Evolutionary conservation across 495 filamentous ascomycete genomes (phyloP), one percentile per base, ranked within the genome.

Genomic region (Aspergillus diversus): DNA sequence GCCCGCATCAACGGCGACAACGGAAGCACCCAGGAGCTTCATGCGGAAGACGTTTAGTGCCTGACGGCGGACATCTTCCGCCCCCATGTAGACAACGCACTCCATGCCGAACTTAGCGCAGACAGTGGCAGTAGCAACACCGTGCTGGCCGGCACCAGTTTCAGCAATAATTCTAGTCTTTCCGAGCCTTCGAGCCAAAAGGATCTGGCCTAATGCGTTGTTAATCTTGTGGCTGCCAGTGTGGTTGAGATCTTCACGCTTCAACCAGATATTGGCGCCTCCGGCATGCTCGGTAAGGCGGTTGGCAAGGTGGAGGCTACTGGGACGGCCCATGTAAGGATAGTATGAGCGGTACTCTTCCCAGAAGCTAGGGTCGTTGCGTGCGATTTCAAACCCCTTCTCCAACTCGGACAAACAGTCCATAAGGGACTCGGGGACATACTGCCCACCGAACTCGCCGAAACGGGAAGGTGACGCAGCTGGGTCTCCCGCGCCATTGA

Each of bases 381-480:
- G 87, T 47, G 92, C 91, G 50, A 87, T 76, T 63, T 96, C 86
- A 80, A 99, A 99, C n/a, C 94, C 95, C 9, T 82, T 80, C 73
- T 98, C 93, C 13, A 99, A 86, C 77, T 99, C 88, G 0, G 87
- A 86, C 65, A 99, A 80, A 71, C 95, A 98, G 77, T 97, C 93
- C 93, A 98, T 98, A 33, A 99, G 84, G 7, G 93, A 93, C 77
- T 99, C 95, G 1, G 95, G 96, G 0, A 99, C 94, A 69, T 98
- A 99, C 74, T 98, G 95, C n/a, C 95, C 95, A 67, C 95, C 95
- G 66, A 97, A 99, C 74, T 97, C 91, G 60, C 95, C 95, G 69
- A 99, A 99, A 13, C 94, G 88, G 56, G 91, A 85, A 4, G 94
- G 92, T 35, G 90, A 80, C 58, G 85, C 84, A 39, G 75, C 79